These are phyloP conservation scores for Leccinum boreale DNA, from an alignment of 768 basidiomycete species.

Conservation along the genomic window DNA sequence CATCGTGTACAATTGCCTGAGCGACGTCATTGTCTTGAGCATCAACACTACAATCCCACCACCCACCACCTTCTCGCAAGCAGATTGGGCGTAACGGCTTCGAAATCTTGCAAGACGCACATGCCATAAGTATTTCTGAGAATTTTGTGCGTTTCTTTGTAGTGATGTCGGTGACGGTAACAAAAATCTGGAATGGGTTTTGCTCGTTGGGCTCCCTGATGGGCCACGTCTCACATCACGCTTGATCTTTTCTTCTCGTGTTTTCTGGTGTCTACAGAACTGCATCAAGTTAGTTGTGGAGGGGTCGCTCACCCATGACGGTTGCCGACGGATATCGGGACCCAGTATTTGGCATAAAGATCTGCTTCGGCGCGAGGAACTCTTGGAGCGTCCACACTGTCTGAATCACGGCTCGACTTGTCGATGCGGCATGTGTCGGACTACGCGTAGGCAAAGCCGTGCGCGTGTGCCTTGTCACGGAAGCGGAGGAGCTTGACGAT, in stretches of 20 bases:
- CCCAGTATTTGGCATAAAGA: constrained; percentile 9
- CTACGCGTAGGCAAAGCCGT: constrained; percentile 10
- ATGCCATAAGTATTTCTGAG: constrained; percentile 97
- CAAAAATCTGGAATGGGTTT: constrained; percentile 96
- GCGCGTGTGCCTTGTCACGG: constrained; percentile 3
- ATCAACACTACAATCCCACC: constrained; percentile 87
- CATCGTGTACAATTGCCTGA: constrained; percentile 91
- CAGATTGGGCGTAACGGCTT: constrained; percentile 95
- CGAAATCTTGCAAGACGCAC: constrained; percentile 96
- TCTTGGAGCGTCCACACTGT: constrained; percentile 10
- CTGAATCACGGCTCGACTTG: constrained; percentile 11
- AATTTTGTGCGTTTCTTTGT: constrained; percentile 96
- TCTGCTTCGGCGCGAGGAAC: constrained; percentile 7
- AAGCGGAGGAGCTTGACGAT: constrained; percentile 2
- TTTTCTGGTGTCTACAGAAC: constrained; percentile 82
- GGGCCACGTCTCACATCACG: constrained; percentile 87
- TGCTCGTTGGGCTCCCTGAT: constrained; percentile 93
- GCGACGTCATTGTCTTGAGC: constrained; percentile 91
- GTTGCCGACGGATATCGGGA: not conserved
- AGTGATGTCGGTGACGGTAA: constrained; percentile 98
- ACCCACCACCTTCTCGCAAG: constrained; percentile 94
- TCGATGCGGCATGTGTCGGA: constrained; percentile 12
- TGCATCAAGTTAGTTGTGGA: not conserved
- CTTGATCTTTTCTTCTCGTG: constrained; percentile 95
- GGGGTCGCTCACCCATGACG: not conserved